These are phyloP conservation scores for Bullera alba DNA, from an alignment of 768 basidiomycete species.

Conservation along the genomic window DNA sequence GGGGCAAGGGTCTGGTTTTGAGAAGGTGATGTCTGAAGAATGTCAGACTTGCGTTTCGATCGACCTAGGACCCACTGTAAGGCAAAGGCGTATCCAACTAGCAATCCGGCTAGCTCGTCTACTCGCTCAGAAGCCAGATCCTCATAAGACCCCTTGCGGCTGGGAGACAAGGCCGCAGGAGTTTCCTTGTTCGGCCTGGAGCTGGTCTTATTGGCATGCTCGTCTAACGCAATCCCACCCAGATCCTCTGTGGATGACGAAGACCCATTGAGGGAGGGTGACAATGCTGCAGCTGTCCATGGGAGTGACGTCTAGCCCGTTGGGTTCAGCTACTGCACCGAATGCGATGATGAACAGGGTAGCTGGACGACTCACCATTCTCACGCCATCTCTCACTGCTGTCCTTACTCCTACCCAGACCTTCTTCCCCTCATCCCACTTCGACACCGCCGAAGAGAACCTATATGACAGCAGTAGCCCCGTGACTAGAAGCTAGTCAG, in stretches of 20 bases:
- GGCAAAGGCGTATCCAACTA: constrained; percentile 43
- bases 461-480: constrained; percentile 41
- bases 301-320: constrained; percentile 4
- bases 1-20: constrained; percentile 30
- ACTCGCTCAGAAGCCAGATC: constrained; percentile 16
- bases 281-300: neutral
- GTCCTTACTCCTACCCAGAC: constrained; percentile 37
- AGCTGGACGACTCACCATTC: constrained; percentile 29
- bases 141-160: too few relatives aligned
- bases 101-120: constrained; percentile 33
- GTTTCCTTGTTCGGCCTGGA: too few relatives aligned
- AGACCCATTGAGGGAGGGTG: neutral
- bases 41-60: neutral
- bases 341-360: neutral
- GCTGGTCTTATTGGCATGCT: too few relatives aligned
- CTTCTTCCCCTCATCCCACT: constrained; percentile 44
- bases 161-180: too few relatives aligned
- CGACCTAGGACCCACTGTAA: constrained; percentile 31
- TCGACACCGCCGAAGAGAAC: constrained; percentile 35
- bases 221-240: neutral
- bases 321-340: neutral
- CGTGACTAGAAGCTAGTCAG: constrained; percentile 24
- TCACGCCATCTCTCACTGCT: constrained; percentile 33
- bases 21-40: constrained; percentile 39
- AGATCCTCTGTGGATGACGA: neutral